Conservation (phyloP, 2,329 filamentous ascomycete genomes). For the Akanthomyces lecanii region DNA sequence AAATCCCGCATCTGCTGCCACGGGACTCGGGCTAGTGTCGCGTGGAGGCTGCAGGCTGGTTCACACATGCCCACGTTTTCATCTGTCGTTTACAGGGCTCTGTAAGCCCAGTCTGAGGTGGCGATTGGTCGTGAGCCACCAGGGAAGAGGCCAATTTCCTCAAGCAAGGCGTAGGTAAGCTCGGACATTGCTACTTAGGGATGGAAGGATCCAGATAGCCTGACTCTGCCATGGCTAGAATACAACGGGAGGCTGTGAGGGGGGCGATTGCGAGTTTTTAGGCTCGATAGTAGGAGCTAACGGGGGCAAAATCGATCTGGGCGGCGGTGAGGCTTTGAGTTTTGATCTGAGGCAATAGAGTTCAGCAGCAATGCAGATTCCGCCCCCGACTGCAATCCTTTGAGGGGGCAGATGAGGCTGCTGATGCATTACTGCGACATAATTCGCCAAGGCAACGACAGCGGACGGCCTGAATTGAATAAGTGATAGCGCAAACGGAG, state of each 20-base stretch:
- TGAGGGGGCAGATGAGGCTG: background rate
- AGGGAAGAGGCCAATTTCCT: background rate
- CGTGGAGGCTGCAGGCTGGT: background rate
- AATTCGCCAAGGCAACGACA: background rate
- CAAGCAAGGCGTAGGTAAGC: background rate
- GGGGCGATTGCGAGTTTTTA: background rate
- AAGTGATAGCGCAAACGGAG: background rate
- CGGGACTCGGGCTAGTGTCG: background rate
- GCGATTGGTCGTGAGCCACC: background rate
- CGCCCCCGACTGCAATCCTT: background rate
- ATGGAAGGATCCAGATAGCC: too few relatives aligned
- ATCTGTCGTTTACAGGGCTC: background rate
- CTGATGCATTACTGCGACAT: background rate
- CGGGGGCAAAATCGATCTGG: constrained; percentile 10
- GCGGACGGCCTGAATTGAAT: background rate
- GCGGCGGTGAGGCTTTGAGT: background rate
- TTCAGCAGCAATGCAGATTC: background rate
- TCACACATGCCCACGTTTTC: background rate
- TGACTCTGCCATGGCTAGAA: background rate
- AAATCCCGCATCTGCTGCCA: background rate
- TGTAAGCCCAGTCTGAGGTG: background rate
- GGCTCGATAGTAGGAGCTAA: constrained; percentile 4
- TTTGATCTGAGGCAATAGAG: background rate
- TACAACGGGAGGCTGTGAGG: background rate
- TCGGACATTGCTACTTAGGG: background rate